Evolutionary conservation across 2,329 filamentous ascomycete species (phyloP).

Genomic region (Cryphonectria naterciae): DNA sequence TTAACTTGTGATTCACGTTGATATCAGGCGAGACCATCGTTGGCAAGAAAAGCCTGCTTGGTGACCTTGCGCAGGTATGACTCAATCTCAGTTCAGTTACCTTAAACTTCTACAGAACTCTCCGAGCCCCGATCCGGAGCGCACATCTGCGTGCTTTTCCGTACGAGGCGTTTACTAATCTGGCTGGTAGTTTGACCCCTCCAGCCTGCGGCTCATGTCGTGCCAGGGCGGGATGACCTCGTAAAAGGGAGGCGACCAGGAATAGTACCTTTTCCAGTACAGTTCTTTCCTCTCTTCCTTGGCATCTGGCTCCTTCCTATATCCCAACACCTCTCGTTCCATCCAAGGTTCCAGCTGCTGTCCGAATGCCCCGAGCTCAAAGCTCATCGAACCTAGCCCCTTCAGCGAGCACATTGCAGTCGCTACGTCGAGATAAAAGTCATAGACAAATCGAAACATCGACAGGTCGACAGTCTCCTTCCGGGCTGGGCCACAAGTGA

Average conservation of each 20-base stretch:
- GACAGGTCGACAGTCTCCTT: neutral
- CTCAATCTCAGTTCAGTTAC: neutral
- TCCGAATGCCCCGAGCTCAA: neutral
- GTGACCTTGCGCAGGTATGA: neutral
- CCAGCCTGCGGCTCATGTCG: slow-evolving; percentile 10
- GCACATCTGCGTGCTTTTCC: neutral
- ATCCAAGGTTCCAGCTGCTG: slow-evolving; percentile 7
- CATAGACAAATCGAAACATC: slow-evolving; percentile 7
- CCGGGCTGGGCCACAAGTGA: neutral
- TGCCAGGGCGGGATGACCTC: slow-evolving; percentile 7
- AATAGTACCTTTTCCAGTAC: too few relatives aligned
- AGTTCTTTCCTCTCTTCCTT: too few relatives aligned
- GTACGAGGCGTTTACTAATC: neutral
- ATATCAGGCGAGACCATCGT: neutral
- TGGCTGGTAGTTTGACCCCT: slow-evolving; percentile 15
- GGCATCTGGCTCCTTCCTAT: neutral
- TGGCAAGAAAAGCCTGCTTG: neutral
- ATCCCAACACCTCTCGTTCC: slow-evolving; percentile 16
- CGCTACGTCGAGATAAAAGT: slow-evolving; percentile 6
- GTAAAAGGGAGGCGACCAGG: neutral
- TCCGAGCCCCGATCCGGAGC: too few relatives aligned
- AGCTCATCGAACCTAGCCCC: neutral
- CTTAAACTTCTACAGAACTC: neutral
- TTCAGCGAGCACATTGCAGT: slow-evolving; percentile 10
- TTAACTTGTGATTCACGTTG: neutral